Percentiles rank a stretch among this genome's conserved stretches.
phyloP scores from a whole-genome alignment of 2,329 filamentous ascomycete species.

The Chrysoporthe cubensis region DNA sequence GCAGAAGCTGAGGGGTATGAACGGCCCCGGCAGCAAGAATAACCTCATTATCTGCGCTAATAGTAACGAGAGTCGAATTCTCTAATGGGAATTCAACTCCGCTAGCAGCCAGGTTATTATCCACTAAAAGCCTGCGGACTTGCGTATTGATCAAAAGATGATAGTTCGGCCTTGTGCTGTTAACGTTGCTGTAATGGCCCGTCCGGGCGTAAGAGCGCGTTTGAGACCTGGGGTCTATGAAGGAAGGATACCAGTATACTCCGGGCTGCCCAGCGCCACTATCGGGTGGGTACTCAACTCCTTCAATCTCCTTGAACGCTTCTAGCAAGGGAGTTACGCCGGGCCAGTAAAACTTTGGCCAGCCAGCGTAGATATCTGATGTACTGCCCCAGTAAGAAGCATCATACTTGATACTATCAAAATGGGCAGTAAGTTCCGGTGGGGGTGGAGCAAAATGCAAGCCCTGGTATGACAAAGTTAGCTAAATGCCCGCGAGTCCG shows the following conservation, averaged over 20 bases:
- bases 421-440: slow-evolving; percentile 31
- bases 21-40: slow-evolving; percentile 49
- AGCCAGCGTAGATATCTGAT: slow-evolving; percentile 42
- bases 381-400: slow-evolving; percentile 43
- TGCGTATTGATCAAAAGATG: slow-evolving; percentile 38
- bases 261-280: slow-evolving; percentile 45
- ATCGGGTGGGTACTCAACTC: slow-evolving; percentile 44
- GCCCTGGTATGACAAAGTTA: slow-evolving; percentile 8
- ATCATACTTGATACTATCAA: slow-evolving; percentile 40
- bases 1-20: slow-evolving; percentile 43
- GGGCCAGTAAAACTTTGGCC: slow-evolving; percentile 45
- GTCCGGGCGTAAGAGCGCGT: slow-evolving; percentile 45
- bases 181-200: slow-evolving; percentile 39
- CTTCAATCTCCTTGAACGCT: slow-evolving; percentile 43
- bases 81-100: slow-evolving; percentile 38
- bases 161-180: slow-evolving; percentile 36
- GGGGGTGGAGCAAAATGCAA: slow-evolving; percentile 34
- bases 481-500: background rate
- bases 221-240: slow-evolving; percentile 43
- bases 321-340: slow-evolving; percentile 39
- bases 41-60: slow-evolving; percentile 44
- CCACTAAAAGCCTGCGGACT: slow-evolving; percentile 35
- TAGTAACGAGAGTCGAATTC: slow-evolving; percentile 26
- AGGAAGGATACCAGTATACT: slow-evolving; percentile 48
- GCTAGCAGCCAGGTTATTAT: slow-evolving; percentile 33